Conservation (phyloP, 306 rosid genomes). For the Mimosa pudica region DNA sequence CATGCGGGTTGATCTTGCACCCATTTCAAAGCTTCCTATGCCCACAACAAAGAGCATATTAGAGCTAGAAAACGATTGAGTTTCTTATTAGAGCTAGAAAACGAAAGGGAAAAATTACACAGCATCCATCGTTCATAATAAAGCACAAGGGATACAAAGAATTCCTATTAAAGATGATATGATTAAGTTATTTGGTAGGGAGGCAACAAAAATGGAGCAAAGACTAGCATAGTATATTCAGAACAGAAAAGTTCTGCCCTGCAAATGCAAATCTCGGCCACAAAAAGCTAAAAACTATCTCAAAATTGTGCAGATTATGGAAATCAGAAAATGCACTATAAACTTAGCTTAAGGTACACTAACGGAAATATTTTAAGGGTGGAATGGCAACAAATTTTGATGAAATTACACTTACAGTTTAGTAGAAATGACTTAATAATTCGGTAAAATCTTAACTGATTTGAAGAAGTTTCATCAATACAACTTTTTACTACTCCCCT, state of each 20-base stretch:
- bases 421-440: not conserved
- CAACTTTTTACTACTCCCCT: not conserved
- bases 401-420: not conserved
- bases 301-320: too few species aligned
- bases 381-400: not conserved
- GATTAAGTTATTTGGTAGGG: not conserved
- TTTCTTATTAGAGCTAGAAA: constrained; percentile 34
- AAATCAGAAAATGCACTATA: not conserved
- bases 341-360: not conserved
- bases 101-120: not conserved
- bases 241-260: not conserved
- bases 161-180: not conserved
- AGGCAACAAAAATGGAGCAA: not conserved
- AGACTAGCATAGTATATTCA: not conserved
- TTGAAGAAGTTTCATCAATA: not conserved
- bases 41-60: constrained; percentile 21
- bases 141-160: constrained; percentile 1
- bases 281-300: not conserved
- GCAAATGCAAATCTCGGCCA: not conserved
- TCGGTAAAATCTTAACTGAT: not conserved
- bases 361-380: not conserved
- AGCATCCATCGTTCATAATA: not conserved
- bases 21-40: constrained; percentile 93
- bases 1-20: constrained; percentile 88
- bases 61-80: constrained; percentile 36